phyloP scores from a whole-genome alignment of 73 alveolate genomes.

The Stentor coeruleus region DNA sequence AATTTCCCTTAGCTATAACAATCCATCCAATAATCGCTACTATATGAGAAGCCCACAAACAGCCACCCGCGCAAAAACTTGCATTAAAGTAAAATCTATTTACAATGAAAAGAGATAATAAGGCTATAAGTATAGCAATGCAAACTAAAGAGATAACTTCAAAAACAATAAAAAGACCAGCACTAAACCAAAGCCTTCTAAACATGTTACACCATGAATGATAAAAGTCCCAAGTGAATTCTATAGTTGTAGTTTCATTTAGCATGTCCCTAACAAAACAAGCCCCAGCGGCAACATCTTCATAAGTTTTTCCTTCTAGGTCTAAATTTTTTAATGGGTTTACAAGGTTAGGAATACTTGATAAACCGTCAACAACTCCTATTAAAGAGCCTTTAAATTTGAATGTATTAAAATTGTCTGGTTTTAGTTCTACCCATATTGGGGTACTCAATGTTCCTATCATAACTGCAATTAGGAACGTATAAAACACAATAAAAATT shows the following conservation, averaged over 20 bases:
- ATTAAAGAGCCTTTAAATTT: not conserved
- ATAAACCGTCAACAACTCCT: not conserved
- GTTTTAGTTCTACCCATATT: not conserved
- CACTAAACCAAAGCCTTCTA: not conserved
- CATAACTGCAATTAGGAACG: not conserved
- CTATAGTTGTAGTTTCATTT: not conserved
- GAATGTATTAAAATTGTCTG: not conserved
- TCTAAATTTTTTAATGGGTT: not conserved
- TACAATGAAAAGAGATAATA: not conserved
- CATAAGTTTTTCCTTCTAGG: not conserved
- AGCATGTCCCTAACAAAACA: too few species aligned
- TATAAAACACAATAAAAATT: too few species aligned
- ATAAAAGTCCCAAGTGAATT: not conserved
- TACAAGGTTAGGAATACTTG: not conserved
- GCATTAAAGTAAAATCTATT: not conserved
- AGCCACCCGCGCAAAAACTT: not conserved
- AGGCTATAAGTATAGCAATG: not conserved
- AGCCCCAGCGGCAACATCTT: not conserved
- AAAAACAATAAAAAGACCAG: not conserved
- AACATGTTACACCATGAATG: slow-evolving; percentile 15
- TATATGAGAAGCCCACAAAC: not conserved
- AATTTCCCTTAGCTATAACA: not conserved
- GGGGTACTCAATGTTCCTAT: not conserved
- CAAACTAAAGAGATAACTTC: not conserved
- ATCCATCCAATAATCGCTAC: slow-evolving; percentile 9